Evolutionary conservation across 2,329 filamentous ascomycete genomes (phyloP), one percentile per base, ranked within the genome.

Genomic region (Trichoderma cornu-damae): DNA sequence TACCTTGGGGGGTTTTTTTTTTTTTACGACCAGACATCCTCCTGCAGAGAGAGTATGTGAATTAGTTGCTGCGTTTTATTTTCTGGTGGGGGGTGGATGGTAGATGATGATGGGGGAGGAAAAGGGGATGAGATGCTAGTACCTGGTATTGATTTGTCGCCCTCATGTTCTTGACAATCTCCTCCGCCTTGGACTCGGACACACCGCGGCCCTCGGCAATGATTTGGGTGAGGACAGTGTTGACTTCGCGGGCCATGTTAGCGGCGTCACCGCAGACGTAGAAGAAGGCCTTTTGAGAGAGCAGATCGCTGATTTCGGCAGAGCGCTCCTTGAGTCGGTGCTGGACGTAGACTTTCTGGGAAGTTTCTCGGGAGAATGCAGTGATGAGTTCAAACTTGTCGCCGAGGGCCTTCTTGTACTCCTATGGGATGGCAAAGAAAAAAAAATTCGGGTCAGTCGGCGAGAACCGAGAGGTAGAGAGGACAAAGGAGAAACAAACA

Each of bases 191-290:
- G 62, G 87, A 79, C 67, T 93, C 87, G 1, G 90, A 80, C 59
- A 97, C 81, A 50, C 88, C 88, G 54, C 94, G 84, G 72, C 96
- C 83, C 70, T 92, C 85, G 24, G 91, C 80, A 65, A 99, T 86
- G 68, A 97, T 95, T 70, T 95, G 86, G 24, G 81, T 87, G 42
- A 99, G 79, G n/a, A 90, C 84, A 22, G 86, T 79, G 71, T 95
- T 96, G 68, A 96, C 91, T 71, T 96, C 92, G 58, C 92, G 86
- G 46, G 92, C 92, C 92, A 96, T 96, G 77, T 96, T 92, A 57
- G 94, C 89, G 0, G 95, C 95, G 70, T 99, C 94, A 75, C 94
- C 94, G 68, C 95, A 99, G 59, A 99, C 93, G 72, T 99, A 99
- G 72, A 99, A 92, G 75, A 94, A 96, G 4, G 90, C 94, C 72